A percentile compares a stretch with the other conserved stretches of the same genome.
Conservation (phyloP, 2,329 filamentous ascomycete genomes). For the Calonectria naviculata region DNA sequence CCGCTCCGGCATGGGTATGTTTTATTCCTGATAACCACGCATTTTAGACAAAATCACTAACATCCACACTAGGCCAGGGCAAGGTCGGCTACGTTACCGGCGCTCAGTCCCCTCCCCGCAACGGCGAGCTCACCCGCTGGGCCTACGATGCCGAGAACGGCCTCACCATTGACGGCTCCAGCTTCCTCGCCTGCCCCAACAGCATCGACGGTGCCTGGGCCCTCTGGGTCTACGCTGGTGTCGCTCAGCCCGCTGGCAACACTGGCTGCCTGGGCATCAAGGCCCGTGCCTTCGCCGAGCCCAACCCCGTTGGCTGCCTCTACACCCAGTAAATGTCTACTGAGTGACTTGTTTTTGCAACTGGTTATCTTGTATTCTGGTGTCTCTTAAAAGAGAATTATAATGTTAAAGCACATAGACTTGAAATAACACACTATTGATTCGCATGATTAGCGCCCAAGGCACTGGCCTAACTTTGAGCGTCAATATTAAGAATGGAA, state of each 20-base stretch:
- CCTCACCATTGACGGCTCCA: conserved; percentile 56
- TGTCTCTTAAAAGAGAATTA: neutral
- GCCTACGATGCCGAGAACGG: conserved; percentile 53
- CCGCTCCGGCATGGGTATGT: conserved; percentile 68
- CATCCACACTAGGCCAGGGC: conserved; percentile 58
- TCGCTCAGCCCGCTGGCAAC: conserved; percentile 48
- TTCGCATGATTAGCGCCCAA: too few species aligned
- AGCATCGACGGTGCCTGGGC: conserved; percentile 53
- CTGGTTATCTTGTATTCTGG: neutral
- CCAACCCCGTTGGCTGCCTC: conserved; percentile 47
- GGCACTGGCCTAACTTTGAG: too few species aligned
- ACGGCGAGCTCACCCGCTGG: conserved; percentile 61
- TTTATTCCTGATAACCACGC: too few species aligned
- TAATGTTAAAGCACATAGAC: neutral
- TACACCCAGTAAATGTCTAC: conserved; percentile 42
- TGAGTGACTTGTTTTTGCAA: neutral
- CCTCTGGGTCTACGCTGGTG: conserved; percentile 48
- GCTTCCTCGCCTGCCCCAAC: conserved; percentile 65
- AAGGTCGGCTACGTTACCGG: conserved; percentile 63
- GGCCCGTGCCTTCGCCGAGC: conserved; percentile 40
- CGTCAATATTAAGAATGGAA: too few species aligned
- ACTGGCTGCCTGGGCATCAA: conserved; percentile 51
- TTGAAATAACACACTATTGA: neutral
- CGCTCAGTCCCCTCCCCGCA: conserved; percentile 48
- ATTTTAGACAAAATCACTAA: neutral